Conservation (phyloP, 2,329 filamentous ascomycete species). For the Penicillium sp. region DNA sequence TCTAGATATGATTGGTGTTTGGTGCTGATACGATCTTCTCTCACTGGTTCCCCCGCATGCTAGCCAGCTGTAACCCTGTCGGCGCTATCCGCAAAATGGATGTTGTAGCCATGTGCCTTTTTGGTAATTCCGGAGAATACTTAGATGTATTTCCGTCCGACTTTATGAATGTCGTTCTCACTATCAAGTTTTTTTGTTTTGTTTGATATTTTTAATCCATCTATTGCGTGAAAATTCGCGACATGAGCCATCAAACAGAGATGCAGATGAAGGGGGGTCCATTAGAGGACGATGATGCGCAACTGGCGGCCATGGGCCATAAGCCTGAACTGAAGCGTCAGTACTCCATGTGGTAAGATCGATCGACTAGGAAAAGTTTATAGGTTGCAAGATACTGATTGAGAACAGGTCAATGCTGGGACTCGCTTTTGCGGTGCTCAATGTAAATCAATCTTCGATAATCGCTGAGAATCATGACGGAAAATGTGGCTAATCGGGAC, state of each 20-base stretch:
- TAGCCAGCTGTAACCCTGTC: constrained; percentile 20
- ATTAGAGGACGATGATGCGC: constrained; percentile 29
- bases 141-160: constrained; percentile 14
- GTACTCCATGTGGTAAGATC: constrained; percentile 54
- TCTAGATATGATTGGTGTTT: constrained; percentile 8
- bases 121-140: constrained; percentile 7
- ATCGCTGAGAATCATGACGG: background rate
- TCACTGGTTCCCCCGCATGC: constrained; percentile 18
- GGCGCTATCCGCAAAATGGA: constrained; percentile 14
- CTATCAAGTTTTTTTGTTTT: constrained; percentile 2
- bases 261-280: constrained; percentile 26
- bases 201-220: background rate
- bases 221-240: background rate
- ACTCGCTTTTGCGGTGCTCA: constrained; percentile 64
- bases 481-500: background rate
- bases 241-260: background rate
- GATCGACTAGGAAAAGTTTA: background rate
- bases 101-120: constrained; percentile 3
- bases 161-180: background rate
- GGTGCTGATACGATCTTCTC: constrained; percentile 6
- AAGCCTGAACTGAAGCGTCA: constrained; percentile 61
- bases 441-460: constrained; percentile 35
- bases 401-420: constrained; percentile 58
- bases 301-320: constrained; percentile 52
- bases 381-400: background rate